phyloP scores from a whole-genome alignment of 2,329 filamentous ascomycete species.

The Calonectria multiphialidica region DNA sequence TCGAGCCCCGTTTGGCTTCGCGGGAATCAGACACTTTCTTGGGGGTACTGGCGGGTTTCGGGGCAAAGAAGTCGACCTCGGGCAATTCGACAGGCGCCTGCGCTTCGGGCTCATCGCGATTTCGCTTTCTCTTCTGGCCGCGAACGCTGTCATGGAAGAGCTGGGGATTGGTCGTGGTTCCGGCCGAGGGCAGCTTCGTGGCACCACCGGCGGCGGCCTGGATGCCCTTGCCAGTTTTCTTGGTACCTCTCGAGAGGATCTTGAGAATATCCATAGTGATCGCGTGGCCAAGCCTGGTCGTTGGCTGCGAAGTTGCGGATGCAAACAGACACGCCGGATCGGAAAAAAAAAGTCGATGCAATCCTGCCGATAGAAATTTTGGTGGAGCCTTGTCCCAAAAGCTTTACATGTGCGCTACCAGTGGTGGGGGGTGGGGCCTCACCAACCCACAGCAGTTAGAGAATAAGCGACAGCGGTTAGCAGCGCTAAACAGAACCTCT shows the following conservation, averaged over 20 bases:
- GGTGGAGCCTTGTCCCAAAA: slow-evolving; percentile 32
- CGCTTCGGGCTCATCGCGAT: slow-evolving; percentile 49
- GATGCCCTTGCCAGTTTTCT: slow-evolving; percentile 59
- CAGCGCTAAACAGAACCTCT: background rate
- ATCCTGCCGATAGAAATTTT: slow-evolving; percentile 41
- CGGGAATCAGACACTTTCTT: slow-evolving; percentile 45
- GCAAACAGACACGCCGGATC: slow-evolving; percentile 1
- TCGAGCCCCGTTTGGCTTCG: slow-evolving; percentile 42
- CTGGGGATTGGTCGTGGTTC: slow-evolving; percentile 74
- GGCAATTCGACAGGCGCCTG: slow-evolving; percentile 51
- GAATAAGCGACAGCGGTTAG: slow-evolving; percentile 8
- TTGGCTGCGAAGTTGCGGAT: slow-evolving; percentile 14
- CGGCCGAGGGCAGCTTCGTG: slow-evolving; percentile 72
- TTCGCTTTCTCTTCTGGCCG: slow-evolving; percentile 69
- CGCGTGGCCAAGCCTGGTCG: slow-evolving; percentile 11
- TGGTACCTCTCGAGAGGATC: slow-evolving; percentile 78
- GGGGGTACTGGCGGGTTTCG: slow-evolving; percentile 52
- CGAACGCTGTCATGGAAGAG: slow-evolving; percentile 72
- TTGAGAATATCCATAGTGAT: slow-evolving; percentile 75
- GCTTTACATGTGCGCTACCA: slow-evolving; percentile 6
- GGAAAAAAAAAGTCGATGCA: slow-evolving; percentile 32
- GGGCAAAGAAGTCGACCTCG: slow-evolving; percentile 71
- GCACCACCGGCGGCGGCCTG: slow-evolving; percentile 45
- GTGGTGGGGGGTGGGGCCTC: slow-evolving; percentile 36
- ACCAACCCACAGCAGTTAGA: background rate